Conservation (phyloP, 768 basidiomycete genomes). For the Termitomyces eurrhizus region DNA sequence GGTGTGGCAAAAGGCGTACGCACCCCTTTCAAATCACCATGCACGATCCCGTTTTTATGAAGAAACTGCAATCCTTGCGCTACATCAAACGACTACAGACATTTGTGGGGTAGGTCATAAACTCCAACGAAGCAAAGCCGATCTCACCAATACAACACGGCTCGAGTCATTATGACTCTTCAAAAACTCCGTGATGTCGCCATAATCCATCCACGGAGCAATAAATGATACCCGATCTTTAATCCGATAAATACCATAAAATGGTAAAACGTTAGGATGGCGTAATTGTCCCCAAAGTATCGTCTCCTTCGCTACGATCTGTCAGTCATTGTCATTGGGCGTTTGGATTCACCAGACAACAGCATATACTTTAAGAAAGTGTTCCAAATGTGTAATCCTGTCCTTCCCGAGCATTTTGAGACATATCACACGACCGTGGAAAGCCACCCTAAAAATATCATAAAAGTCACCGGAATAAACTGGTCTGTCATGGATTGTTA, state of each 20-base stretch:
- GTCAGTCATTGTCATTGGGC: background rate
- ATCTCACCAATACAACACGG: slow-evolving; percentile 5
- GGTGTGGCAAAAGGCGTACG: background rate
- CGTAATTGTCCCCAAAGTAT: slow-evolving; percentile 8
- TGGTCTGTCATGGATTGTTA: background rate
- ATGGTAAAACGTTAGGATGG: slow-evolving; percentile 8
- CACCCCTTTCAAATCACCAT: slow-evolving; percentile 9
- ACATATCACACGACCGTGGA: background rate
- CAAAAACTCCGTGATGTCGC: background rate
- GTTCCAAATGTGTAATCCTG: background rate
- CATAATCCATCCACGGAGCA: slow-evolving; percentile 2
- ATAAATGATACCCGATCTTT: background rate
- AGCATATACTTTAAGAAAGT: background rate
- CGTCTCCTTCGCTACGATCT: slow-evolving; percentile 8
- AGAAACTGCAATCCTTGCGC: slow-evolving; percentile 4
- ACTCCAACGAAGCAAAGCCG: background rate
- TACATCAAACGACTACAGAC: slow-evolving; percentile 4
- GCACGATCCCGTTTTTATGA: slow-evolving; percentile 7
- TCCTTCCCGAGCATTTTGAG: background rate
- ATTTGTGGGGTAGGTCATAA: background rate
- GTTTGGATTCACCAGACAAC: background rate
- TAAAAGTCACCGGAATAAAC: background rate
- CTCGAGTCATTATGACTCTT: background rate
- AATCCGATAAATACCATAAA: slow-evolving; percentile 4
- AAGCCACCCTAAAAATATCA: background rate